Evolutionary conservation across 768 basidiomycete genomes (phyloP).

Genomic region (Exidia glandulosa): DNA sequence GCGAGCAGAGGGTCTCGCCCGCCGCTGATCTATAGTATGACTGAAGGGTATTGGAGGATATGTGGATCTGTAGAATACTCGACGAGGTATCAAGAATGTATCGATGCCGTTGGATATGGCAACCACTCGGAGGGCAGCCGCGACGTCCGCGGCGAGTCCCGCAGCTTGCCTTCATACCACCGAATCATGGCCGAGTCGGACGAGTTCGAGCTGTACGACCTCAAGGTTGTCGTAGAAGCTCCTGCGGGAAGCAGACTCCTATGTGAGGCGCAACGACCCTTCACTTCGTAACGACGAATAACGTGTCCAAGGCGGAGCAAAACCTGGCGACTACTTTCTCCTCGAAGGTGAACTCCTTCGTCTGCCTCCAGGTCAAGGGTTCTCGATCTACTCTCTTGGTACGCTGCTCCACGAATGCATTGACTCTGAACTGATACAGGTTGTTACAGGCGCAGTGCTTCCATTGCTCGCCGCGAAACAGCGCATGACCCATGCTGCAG

Average conservation of each 20-base stretch:
- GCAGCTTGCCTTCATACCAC: not conserved
- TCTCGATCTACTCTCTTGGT: slow-evolving; percentile 62
- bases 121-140: not conserved
- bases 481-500: slow-evolving; percentile 38
- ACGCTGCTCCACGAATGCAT: slow-evolving; percentile 1
- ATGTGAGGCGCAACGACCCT: not conserved
- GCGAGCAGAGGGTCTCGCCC: not conserved
- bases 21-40: too few relatives aligned
- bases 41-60: too few relatives aligned
- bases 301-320: slow-evolving; percentile 35
- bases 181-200: not conserved
- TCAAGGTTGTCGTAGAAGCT: not conserved
- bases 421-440: not conserved
- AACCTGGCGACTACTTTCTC: slow-evolving; percentile 49
- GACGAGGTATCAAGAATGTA: too few relatives aligned
- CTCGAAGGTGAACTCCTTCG: slow-evolving; percentile 54
- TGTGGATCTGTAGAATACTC: too few relatives aligned
- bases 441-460: slow-evolving; percentile 39
- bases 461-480: slow-evolving; percentile 63
- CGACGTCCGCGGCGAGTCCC: not conserved
- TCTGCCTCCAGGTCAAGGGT: slow-evolving; percentile 50
- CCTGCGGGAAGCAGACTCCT: not conserved
- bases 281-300: not conserved
- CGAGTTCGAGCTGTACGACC: not conserved
- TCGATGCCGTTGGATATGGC: too few relatives aligned